Percentiles rank a stretch among this genome's conserved stretches.
phyloP scores from a whole-genome alignment of 2,329 filamentous ascomycete species.

The Fusarium sp. region DNA sequence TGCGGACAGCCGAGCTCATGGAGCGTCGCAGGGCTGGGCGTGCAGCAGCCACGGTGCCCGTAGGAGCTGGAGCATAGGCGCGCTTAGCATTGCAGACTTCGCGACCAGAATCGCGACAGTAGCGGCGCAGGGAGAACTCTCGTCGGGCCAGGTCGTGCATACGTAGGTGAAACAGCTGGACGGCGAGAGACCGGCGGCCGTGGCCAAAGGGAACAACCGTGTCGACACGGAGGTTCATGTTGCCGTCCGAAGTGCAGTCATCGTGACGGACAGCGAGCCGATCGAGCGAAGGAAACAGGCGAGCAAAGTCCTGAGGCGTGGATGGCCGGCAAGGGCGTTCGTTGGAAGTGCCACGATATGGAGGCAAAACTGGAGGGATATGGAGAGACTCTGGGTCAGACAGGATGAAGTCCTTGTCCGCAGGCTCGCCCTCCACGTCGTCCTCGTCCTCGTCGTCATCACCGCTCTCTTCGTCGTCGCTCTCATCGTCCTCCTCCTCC shows the following conservation, averaged over 20 bases:
- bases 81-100: conserved; percentile 88
- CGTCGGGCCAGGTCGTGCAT: conserved; percentile 90
- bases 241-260: conserved; percentile 86
- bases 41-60: conserved; percentile 45
- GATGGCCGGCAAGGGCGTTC: conserved; percentile 75
- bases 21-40: conserved; percentile 57
- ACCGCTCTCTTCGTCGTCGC: conserved; percentile 32
- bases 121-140: conserved; percentile 89
- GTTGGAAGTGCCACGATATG: conserved; percentile 65
- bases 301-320: conserved; percentile 80
- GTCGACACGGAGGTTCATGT: conserved; percentile 94
- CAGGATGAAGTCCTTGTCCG: conserved; percentile 40
- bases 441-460: conserved; percentile 47
- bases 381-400: conserved; percentile 43
- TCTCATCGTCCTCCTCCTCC: conserved; percentile 31
- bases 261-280: conserved; percentile 86
- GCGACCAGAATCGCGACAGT: conserved; percentile 89
- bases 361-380: conserved; percentile 61
- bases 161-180: conserved; percentile 87
- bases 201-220: conserved; percentile 68
- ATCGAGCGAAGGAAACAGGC: conserved; percentile 85
- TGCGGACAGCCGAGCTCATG: conserved; percentile 57
- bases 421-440: conserved; percentile 39
- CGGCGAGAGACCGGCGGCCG: conserved; percentile 70
- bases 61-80: conserved; percentile 58